Evolutionary conservation across 2,329 filamentous ascomycete species (phyloP).

Genomic region (Thermothelomyces thermophilus): DNA sequence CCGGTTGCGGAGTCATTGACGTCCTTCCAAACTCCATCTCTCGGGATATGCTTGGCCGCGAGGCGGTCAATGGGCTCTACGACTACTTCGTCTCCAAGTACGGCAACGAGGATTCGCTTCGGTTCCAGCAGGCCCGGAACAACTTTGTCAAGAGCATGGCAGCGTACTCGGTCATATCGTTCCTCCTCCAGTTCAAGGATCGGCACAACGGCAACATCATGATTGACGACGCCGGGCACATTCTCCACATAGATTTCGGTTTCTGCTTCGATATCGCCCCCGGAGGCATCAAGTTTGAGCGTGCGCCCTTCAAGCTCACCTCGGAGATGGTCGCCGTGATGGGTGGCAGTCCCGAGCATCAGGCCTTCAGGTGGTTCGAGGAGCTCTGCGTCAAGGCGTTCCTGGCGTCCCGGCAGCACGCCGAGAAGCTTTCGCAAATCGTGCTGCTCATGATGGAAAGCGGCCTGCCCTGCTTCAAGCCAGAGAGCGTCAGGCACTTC

Average conservation of each 20-base stretch:
- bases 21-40: conserved; percentile 97
- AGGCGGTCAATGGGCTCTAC: conserved; percentile 95
- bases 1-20: conserved; percentile 96
- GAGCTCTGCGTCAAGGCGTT: conserved; percentile 95
- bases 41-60: conserved; percentile 94
- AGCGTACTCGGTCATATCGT: conserved; percentile 94
- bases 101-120: conserved; percentile 88
- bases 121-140: conserved; percentile 88
- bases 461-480: conserved; percentile 95
- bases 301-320: conserved; percentile 96
- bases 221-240: conserved; percentile 95
- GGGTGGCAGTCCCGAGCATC: conserved; percentile 77
- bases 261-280: conserved; percentile 99
- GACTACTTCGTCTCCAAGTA: conserved; percentile 98
- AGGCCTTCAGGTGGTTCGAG: conserved; percentile 93
- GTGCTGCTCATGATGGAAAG: conserved; percentile 94
- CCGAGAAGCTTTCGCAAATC: conserved; percentile 82
- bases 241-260: conserved; percentile 97
- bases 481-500: conserved; percentile 89
- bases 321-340: conserved; percentile 98
- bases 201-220: conserved; percentile 99
- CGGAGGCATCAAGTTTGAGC: conserved; percentile 94
- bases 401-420: conserved; percentile 77
- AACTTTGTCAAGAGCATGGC: conserved; percentile 99
- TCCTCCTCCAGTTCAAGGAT: conserved; percentile 97